These are phyloP conservation scores for Phyllostachys edulis DNA, from an alignment of 176 grass and related monocot species.

Conservation along the genomic window DNA sequence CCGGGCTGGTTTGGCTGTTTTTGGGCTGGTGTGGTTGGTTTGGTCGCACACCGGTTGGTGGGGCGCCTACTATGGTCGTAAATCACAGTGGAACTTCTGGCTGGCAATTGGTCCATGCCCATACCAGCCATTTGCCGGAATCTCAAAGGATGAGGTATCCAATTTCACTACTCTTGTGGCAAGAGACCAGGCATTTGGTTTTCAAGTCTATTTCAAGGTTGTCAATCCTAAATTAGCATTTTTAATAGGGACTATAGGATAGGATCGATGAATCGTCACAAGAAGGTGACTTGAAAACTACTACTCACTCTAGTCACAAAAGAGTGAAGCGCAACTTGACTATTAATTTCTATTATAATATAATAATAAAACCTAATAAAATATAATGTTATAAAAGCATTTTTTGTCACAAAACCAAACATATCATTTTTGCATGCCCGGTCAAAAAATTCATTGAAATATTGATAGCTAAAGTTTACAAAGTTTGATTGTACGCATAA, in stretches of 20 bases:
- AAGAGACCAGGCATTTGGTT: background rate
- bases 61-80: background rate
- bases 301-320: accelerated
- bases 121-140: background rate
- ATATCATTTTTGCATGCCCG: no score
- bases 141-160: background rate
- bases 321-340: no score
- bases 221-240: background rate
- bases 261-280: background rate
- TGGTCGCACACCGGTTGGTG: background rate
- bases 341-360: no score
- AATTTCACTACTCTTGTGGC: background rate
- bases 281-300: no score
- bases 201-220: background rate
- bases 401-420: no score
- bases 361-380: no score
- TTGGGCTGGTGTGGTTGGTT: background rate
- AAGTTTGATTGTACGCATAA: no score
- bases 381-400: no score
- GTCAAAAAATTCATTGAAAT: no score
- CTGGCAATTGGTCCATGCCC: background rate
- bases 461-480: no score
- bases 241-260: background rate
- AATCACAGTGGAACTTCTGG: background rate
- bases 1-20: background rate